A percentile compares a stretch with the other conserved stretches of the same genome.
phyloP scores from a whole-genome alignment of 1,139 yeast genomes.

The Yamadazyma membranifaciens region DNA sequence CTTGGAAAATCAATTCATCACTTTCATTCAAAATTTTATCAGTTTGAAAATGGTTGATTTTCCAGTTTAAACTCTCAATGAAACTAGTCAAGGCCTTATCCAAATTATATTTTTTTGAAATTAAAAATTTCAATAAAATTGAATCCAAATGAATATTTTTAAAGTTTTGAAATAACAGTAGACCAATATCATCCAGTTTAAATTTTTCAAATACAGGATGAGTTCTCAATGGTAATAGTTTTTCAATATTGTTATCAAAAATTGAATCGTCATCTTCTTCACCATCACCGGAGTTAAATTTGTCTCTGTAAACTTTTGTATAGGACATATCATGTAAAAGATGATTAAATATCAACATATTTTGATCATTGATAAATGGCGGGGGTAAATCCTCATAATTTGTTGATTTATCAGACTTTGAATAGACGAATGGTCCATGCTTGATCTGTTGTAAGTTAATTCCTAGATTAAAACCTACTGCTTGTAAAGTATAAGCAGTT shows the following conservation, averaged over 20 bases:
- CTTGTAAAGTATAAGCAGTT: conserved; percentile 66
- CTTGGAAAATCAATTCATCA: conserved; percentile 39
- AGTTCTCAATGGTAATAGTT: conserved; percentile 7
- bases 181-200: conserved; percentile 2
- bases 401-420: conserved; percentile 8
- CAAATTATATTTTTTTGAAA: conserved; percentile 75
- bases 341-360: conserved; percentile 4
- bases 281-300: conserved; percentile 1
- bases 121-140: conserved; percentile 58
- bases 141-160: conserved; percentile 75
- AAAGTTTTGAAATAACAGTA: conserved; percentile 51
- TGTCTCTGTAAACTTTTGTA: conserved; percentile 10
- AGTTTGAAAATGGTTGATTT: conserved; percentile 53
- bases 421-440: conserved; percentile 13
- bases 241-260: conserved; percentile 11
- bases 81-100: conserved; percentile 65
- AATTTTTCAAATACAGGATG: conserved; percentile 5
- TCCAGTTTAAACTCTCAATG: conserved; percentile 68
- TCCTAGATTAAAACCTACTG: conserved; percentile 56
- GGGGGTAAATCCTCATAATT: conserved; percentile 7
- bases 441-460: conserved; percentile 21
- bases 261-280: not conserved
- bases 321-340: conserved; percentile 8
- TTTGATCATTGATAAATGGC: conserved; percentile 7
- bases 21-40: conserved; percentile 61